Conservation (phyloP, 306 rosid genomes). For the Arachis stenosperma region DNA sequence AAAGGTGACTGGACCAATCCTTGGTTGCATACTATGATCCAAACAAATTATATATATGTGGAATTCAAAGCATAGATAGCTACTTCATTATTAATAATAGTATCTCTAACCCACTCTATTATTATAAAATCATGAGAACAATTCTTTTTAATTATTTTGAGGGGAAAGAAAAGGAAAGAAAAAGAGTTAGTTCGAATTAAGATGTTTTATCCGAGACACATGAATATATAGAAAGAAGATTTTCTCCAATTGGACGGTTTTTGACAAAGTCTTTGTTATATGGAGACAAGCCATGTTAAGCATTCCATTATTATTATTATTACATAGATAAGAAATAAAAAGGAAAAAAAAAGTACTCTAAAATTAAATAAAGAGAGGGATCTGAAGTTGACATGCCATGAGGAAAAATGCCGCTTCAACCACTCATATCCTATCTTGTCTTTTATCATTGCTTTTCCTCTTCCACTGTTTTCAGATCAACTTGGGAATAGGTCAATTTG, state of each 20-base stretch:
- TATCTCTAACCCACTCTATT: too few relatives aligned
- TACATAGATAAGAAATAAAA: too few relatives aligned
- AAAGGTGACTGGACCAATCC: too few relatives aligned
- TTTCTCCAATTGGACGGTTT: slow-evolving; percentile 46
- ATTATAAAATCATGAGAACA: not conserved
- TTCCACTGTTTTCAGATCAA: slow-evolving; percentile 13
- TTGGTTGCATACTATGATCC: too few relatives aligned
- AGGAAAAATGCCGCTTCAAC: slow-evolving; percentile 37
- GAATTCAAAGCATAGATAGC: too few relatives aligned
- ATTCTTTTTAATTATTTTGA: too few relatives aligned
- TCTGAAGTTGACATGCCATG: slow-evolving; percentile 50
- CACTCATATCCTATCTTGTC: slow-evolving; percentile 47
- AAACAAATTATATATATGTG: too few relatives aligned
- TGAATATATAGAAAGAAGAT: slow-evolving; percentile 31
- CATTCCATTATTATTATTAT: slow-evolving; percentile 29
- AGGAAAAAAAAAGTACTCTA: not conserved
- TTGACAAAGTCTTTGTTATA: slow-evolving; percentile 43
- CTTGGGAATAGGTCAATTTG: not conserved
- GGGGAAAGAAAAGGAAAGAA: too few relatives aligned
- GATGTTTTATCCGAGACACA: not conserved
- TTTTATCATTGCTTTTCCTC: not conserved
- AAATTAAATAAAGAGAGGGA: slow-evolving; percentile 20
- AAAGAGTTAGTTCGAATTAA: not conserved
- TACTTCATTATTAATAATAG: too few relatives aligned
- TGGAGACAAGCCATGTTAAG: slow-evolving; percentile 55